Conservation (phyloP, 2,329 filamentous ascomycete species). For the Fusarium acutatum region DNA sequence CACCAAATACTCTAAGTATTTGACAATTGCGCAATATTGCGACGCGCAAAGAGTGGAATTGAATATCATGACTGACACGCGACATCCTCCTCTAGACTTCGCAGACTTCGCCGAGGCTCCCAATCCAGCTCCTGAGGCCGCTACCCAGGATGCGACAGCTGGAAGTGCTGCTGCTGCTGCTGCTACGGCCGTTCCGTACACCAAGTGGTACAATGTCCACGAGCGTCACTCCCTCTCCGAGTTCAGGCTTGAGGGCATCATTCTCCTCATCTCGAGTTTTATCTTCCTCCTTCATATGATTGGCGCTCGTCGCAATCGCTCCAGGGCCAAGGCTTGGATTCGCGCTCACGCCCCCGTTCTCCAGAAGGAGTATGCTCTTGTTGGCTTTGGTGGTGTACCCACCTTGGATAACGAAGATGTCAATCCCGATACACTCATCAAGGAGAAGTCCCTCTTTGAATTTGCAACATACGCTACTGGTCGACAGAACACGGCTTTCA, state of each 20-base stretch:
- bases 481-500: constrained; percentile 89
- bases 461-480: constrained; percentile 90
- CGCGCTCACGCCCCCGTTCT: constrained; percentile 76
- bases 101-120: constrained; percentile 89
- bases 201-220: constrained; percentile 96
- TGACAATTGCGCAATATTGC: constrained; percentile 27
- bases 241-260: constrained; percentile 86
- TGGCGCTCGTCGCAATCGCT: constrained; percentile 81
- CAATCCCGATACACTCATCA: constrained; percentile 64
- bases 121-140: constrained; percentile 66
- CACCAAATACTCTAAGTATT: background rate
- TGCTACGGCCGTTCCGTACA: constrained; percentile 70
- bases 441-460: constrained; percentile 88
- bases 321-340: constrained; percentile 83
- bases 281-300: constrained; percentile 82
- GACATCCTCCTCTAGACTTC: constrained; percentile 70
- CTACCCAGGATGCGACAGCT: constrained; percentile 57
- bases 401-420: constrained; percentile 53
- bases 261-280: constrained; percentile 77
- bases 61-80: constrained; percentile 39
- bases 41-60: constrained; percentile 11
- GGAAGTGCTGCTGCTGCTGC: constrained; percentile 57
- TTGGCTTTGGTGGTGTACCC: constrained; percentile 76
- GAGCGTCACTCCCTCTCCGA: constrained; percentile 86
- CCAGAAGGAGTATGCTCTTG: constrained; percentile 82